Evolutionary conservation across 164 flowering plant species (phyloP).

Genomic region (Akebia trifoliata): DNA sequence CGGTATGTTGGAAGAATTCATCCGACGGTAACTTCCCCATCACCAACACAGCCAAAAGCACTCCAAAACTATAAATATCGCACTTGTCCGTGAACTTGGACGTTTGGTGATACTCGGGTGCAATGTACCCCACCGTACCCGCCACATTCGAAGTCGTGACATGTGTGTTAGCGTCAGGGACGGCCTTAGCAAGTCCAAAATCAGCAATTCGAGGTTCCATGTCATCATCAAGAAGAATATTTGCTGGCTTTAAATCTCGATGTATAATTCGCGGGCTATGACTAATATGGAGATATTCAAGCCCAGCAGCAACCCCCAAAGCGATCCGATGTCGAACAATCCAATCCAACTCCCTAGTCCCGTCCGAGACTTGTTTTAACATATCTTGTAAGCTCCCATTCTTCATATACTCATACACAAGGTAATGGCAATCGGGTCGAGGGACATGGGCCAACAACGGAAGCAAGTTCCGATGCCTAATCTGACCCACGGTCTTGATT

Average conservation of each 20-base stretch:
- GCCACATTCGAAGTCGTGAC: constrained; percentile 68
- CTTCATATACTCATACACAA: constrained; percentile 80
- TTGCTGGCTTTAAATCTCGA: constrained; percentile 79
- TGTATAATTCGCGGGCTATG: constrained; percentile 73
- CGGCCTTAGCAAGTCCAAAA: constrained; percentile 77
- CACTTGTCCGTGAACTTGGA: constrained; percentile 88
- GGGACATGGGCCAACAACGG: constrained; percentile 63
- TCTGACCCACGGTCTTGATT: constrained; percentile 67
- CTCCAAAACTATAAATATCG: constrained; percentile 89
- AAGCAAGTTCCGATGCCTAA: constrained; percentile 70
- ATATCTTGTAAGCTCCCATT: constrained; percentile 77
- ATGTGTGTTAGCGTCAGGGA: constrained; percentile 71
- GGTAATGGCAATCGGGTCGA: constrained; percentile 60
- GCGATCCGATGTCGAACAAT: constrained; percentile 48
- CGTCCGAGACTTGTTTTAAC: constrained; percentile 34
- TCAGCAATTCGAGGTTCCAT: constrained; percentile 85
- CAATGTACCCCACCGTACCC: constrained; percentile 83
- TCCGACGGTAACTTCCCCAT: constrained; percentile 76
- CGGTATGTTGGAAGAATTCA: constrained; percentile 59
- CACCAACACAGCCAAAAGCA: constrained; percentile 63
- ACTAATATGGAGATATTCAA: constrained; percentile 66
- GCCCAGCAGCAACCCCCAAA: constrained; percentile 65
- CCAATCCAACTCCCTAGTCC: constrained; percentile 62
- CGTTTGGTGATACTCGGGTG: constrained; percentile 90
- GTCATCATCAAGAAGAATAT: constrained; percentile 71